Percentiles rank a stretch among this genome's conserved stretches.
Evolutionary conservation across 2,329 filamentous ascomycete genomes (phyloP).

Genomic region (Talaromyces marneffei): DNA sequence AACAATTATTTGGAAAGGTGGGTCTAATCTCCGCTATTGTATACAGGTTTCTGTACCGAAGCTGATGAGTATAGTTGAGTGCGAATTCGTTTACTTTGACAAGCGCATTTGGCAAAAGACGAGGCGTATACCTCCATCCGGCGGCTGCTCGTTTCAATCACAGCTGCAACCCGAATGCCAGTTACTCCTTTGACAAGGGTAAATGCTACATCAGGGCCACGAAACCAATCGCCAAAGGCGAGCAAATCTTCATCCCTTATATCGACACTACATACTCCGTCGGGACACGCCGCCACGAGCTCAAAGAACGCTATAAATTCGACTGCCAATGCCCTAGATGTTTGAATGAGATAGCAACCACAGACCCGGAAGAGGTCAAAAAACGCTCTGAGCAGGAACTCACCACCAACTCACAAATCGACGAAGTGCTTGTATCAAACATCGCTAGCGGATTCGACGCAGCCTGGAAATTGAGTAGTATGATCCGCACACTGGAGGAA

Average conservation of each 20-base stretch:
- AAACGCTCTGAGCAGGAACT: not conserved
- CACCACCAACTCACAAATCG: constrained; percentile 19
- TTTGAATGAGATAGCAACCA: constrained; percentile 15
- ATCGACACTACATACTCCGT: constrained; percentile 52
- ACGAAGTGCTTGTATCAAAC: not conserved
- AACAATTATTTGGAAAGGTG: constrained; percentile 45
- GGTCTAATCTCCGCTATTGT: constrained; percentile 8
- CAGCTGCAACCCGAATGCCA: constrained; percentile 56
- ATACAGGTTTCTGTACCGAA: not conserved
- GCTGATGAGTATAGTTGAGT: constrained; percentile 39
- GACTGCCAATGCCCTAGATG: constrained; percentile 53
- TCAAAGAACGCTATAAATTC: constrained; percentile 55
- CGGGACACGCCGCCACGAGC: constrained; percentile 46
- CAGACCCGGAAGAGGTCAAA: not conserved
- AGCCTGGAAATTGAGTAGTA: not conserved
- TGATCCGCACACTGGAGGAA: constrained; percentile 13
- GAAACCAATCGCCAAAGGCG: constrained; percentile 46
- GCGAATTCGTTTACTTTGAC: constrained; percentile 56
- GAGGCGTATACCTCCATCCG: constrained; percentile 56
- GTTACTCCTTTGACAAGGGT: constrained; percentile 52
- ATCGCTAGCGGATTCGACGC: not conserved
- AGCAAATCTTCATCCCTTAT: constrained; percentile 59
- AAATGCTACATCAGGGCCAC: constrained; percentile 48
- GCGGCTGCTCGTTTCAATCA: constrained; percentile 54
- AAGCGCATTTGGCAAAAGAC: constrained; percentile 50